These are phyloP conservation scores for Pseudomassariella vexata DNA, from an alignment of 2,329 filamentous ascomycete species.

Conservation along the genomic window DNA sequence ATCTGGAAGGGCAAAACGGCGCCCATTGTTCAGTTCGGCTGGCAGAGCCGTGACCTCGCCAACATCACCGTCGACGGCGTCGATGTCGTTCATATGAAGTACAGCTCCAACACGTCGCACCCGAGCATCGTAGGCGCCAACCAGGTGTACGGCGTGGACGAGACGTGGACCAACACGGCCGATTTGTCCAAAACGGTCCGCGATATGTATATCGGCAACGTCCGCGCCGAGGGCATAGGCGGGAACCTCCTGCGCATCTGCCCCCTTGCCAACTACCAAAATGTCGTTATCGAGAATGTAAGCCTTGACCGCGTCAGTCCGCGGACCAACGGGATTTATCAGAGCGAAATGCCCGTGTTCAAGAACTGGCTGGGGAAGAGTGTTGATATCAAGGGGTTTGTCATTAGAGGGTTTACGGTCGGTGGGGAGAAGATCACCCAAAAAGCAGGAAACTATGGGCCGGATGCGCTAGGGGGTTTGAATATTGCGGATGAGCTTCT, in stretches of 20 bases:
- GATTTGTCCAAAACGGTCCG: conserved; percentile 7
- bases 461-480: background rate
- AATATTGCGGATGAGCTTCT: conserved; percentile 3
- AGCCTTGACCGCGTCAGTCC: conserved; percentile 10
- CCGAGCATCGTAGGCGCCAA: conserved; percentile 16
- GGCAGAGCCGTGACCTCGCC: conserved; percentile 20
- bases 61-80: conserved; percentile 20
- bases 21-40: conserved; percentile 29
- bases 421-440: conserved; percentile 5
- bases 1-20: conserved; percentile 26
- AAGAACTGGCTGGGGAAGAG: conserved; percentile 3
- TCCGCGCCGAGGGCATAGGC: conserved; percentile 11
- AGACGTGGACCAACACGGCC: conserved; percentile 7
- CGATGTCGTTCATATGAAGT: conserved; percentile 21
- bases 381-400: conserved; percentile 8
- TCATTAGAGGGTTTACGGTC: conserved; percentile 8
- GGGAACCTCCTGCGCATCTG: conserved; percentile 12
- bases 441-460: conserved; percentile 1
- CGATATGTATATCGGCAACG: conserved; percentile 11
- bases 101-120: conserved; percentile 13
- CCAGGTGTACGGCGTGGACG: conserved; percentile 11
- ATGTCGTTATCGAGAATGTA: conserved; percentile 12
- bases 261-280: conserved; percentile 10
- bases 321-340: conserved; percentile 9
- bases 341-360: conserved; percentile 10